Conservation (phyloP, 2,329 filamentous ascomycete species). For the Aschersonia sp. region DNA sequence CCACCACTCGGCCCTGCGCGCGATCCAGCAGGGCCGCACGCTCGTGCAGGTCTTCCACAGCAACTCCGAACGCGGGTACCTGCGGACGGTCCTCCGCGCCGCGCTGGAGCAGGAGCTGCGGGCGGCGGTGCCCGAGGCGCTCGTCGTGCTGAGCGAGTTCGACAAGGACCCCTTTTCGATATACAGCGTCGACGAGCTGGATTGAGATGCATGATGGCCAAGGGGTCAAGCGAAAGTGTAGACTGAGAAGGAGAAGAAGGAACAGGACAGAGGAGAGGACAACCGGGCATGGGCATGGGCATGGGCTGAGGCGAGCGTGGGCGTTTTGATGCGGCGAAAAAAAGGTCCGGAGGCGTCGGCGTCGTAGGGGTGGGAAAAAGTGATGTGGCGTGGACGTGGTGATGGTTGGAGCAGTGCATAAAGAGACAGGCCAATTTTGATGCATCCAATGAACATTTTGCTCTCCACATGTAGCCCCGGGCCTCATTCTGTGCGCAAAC, state of each 20-base stretch:
- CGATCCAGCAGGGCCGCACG: constrained; percentile 68
- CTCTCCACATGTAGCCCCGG: no score
- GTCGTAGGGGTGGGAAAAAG: no score
- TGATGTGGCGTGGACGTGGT: no score
- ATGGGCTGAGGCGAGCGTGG: no score
- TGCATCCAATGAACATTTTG: no score
- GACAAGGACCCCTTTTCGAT: constrained; percentile 87
- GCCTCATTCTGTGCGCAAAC: no score
- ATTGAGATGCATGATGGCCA: constrained; percentile 1
- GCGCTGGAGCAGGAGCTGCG: constrained; percentile 47
- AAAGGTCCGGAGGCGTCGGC: no score
- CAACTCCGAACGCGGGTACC: constrained; percentile 78
- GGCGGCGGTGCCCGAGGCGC: constrained; percentile 32
- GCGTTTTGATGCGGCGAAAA: no score
- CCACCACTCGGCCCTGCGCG: constrained; percentile 81
- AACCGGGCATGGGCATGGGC: no score
- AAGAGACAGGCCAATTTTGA: no score
- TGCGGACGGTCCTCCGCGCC: constrained; percentile 54
- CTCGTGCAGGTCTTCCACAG: constrained; percentile 84
- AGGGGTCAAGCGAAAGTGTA: neutral
- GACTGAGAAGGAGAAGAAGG: neutral
- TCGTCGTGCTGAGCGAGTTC: constrained; percentile 59
- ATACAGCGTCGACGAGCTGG: constrained; percentile 33
- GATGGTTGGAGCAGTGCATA: no score
- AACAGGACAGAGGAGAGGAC: neutral